Percentiles rank a stretch among this genome's conserved stretches.
phyloP scores from a whole-genome alignment of 495 filamentous ascomycete species.

The Filosporella fistucella region DNA sequence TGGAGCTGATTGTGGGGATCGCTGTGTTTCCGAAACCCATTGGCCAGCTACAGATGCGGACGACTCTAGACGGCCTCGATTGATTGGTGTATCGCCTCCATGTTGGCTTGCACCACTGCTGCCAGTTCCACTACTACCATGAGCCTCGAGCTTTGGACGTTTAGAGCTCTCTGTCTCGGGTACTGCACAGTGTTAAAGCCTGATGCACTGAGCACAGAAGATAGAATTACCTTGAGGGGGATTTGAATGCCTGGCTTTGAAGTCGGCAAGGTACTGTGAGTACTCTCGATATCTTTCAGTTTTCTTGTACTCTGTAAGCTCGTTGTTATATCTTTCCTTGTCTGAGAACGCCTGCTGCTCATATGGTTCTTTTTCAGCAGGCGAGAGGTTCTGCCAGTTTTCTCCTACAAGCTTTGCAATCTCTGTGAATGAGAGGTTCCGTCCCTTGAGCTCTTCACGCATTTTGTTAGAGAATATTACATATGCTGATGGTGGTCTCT shows the following conservation, averaged over 20 bases:
- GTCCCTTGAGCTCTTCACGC: slow-evolving; percentile 67
- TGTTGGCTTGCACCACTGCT: slow-evolving; percentile 19
- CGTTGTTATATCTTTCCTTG: slow-evolving; percentile 66
- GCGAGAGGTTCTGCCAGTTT: slow-evolving; percentile 66
- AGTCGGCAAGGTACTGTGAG: slow-evolving; percentile 63
- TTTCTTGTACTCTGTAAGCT: slow-evolving; percentile 69
- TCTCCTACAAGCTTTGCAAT: slow-evolving; percentile 80
- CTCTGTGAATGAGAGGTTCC: slow-evolving; percentile 71
- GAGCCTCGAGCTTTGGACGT: slow-evolving; percentile 24
- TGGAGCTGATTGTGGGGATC: slow-evolving; percentile 6
- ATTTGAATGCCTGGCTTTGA: slow-evolving; percentile 59
- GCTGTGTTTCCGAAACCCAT: slow-evolving; percentile 12
- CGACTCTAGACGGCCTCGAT: slow-evolving; percentile 12
- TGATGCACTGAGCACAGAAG: not conserved
- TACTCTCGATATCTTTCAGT: slow-evolving; percentile 58
- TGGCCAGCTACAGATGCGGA: slow-evolving; percentile 8
- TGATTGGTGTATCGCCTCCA: slow-evolving; percentile 8
- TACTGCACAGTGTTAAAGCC: slow-evolving; percentile 1
- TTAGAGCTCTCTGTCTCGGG: slow-evolving; percentile 19
- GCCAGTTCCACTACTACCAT: slow-evolving; percentile 17
- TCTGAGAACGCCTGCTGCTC: slow-evolving; percentile 62
- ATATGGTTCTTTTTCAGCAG: slow-evolving; percentile 62
- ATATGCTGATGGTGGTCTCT: slow-evolving; percentile 73
- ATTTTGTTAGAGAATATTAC: slow-evolving; percentile 81
- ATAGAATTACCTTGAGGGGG: slow-evolving; percentile 32